These are phyloP conservation scores for Naganishia onofrii DNA, from an alignment of 768 basidiomycete genomes.

Conservation along the genomic window DNA sequence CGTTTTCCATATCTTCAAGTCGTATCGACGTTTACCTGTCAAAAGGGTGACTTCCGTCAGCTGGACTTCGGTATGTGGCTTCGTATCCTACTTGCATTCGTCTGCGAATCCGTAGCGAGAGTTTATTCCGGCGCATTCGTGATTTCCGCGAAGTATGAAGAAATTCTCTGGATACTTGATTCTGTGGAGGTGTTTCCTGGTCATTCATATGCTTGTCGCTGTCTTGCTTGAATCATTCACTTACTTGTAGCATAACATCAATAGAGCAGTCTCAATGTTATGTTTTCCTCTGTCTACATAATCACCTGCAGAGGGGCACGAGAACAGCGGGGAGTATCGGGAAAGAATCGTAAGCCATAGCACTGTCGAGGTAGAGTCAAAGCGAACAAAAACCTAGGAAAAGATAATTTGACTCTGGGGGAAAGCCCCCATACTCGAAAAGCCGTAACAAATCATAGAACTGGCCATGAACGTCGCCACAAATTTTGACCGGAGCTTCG, in stretches of 20 bases:
- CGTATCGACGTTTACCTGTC: conserved; percentile 98
- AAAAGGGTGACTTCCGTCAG: too few relatives aligned
- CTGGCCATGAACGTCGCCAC: conserved; percentile 99
- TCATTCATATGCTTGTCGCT: neutral
- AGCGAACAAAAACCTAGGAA: conserved; percentile 63
- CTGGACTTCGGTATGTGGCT: too few relatives aligned
- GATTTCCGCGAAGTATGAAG: conserved; percentile 97
- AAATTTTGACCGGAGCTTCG: conserved; percentile 50
- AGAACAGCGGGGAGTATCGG: neutral
- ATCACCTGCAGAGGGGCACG: too few relatives aligned
- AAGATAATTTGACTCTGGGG: conserved; percentile 99
- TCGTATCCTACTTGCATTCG: conserved; percentile 69
- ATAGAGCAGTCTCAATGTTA: conserved; percentile 95
- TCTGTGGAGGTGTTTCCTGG: conserved; percentile 35
- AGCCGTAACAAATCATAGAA: conserved; percentile 97
- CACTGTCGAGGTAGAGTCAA: neutral
- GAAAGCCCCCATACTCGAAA: conserved; percentile 99
- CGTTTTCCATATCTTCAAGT: conserved; percentile 99
- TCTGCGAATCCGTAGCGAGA: conserved; percentile 99
- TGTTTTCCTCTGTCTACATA: conserved; percentile 99
- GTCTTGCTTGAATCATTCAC: too few relatives aligned
- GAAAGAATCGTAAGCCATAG: neutral
- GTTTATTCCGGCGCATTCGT: conserved; percentile 99
- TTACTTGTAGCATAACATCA: conserved; percentile 91
- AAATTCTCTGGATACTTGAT: conserved; percentile 99